Conservation (phyloP, 345 rosid species). For the Rubroshorea leprosula region DNA sequence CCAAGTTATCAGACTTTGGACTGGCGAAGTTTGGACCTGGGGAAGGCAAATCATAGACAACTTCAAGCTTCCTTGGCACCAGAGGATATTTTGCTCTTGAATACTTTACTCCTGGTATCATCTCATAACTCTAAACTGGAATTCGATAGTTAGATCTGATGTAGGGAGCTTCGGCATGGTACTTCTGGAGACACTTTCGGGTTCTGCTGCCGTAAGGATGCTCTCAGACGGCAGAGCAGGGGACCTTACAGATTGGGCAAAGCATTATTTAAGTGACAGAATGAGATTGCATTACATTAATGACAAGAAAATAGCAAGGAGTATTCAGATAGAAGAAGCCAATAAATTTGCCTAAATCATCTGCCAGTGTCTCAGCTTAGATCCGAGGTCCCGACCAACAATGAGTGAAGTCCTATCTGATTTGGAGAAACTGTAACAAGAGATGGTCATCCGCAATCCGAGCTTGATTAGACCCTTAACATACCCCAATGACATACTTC, state of each 20-base stretch:
- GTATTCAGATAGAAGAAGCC: slow-evolving; percentile 24
- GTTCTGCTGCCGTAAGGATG: slow-evolving; percentile 21
- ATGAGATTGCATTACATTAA: slow-evolving; percentile 13
- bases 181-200: slow-evolving; percentile 31
- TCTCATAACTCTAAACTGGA: slow-evolving; percentile 1
- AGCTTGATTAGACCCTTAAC: background rate
- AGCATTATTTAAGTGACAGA: slow-evolving; percentile 22
- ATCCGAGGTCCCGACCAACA: slow-evolving; percentile 22
- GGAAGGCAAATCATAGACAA: slow-evolving; percentile 16
- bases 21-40: slow-evolving; percentile 45
- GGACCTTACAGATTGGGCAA: slow-evolving; percentile 15
- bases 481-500: background rate
- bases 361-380: slow-evolving; percentile 19
- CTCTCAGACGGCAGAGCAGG: slow-evolving; percentile 8
- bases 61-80: slow-evolving; percentile 39
- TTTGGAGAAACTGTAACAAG: slow-evolving; percentile 16
- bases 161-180: slow-evolving; percentile 34
- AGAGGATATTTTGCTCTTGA: slow-evolving; percentile 47
- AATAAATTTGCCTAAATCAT: slow-evolving; percentile 21
- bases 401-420: slow-evolving; percentile 22
- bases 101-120: slow-evolving; percentile 39
- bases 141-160: slow-evolving; percentile 23
- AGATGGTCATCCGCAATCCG: background rate
- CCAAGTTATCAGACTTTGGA: slow-evolving; percentile 48
- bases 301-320: slow-evolving; percentile 28